Evolutionary conservation across 225 moss, liverwort and hornwort species (phyloP).

Genomic region (Marchantia polymorpha): DNA sequence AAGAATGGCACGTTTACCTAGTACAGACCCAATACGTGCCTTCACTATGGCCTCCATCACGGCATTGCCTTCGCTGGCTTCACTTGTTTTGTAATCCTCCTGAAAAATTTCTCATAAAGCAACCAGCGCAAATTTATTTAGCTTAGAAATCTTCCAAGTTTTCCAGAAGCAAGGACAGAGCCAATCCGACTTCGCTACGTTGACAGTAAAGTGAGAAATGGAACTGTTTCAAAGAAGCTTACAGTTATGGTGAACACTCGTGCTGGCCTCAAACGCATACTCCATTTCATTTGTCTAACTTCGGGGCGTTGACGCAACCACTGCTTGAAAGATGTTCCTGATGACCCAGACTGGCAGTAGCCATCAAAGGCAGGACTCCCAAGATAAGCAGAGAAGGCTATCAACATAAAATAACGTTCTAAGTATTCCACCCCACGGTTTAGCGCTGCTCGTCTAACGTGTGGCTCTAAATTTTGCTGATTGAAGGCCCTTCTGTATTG

Average conservation of each 20-base stretch:
- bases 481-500: slow-evolving; percentile 92
- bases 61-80: slow-evolving; percentile 79
- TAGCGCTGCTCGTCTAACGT: slow-evolving; percentile 89
- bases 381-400: slow-evolving; percentile 93
- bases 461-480: slow-evolving; percentile 94
- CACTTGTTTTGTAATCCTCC: slow-evolving; percentile 82
- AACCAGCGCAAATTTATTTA: neutral
- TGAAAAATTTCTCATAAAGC: slow-evolving; percentile 27
- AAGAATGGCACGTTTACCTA: slow-evolving; percentile 85
- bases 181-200: neutral
- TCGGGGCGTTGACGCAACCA: slow-evolving; percentile 99
- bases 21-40: slow-evolving; percentile 81
- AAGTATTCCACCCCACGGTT: slow-evolving; percentile 98
- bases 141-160: neutral
- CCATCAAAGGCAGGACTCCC: slow-evolving; percentile 89
- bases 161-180: neutral
- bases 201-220: neutral
- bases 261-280: slow-evolving; percentile 95
- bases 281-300: slow-evolving; percentile 99
- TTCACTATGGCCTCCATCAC: slow-evolving; percentile 99
- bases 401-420: slow-evolving; percentile 98
- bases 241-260: slow-evolving; percentile 90
- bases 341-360: slow-evolving; percentile 65
- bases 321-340: slow-evolving; percentile 76
- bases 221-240: neutral